Conservation (phyloP, 2,329 filamentous ascomycete genomes). For the Cladosporium sp. region DNA sequence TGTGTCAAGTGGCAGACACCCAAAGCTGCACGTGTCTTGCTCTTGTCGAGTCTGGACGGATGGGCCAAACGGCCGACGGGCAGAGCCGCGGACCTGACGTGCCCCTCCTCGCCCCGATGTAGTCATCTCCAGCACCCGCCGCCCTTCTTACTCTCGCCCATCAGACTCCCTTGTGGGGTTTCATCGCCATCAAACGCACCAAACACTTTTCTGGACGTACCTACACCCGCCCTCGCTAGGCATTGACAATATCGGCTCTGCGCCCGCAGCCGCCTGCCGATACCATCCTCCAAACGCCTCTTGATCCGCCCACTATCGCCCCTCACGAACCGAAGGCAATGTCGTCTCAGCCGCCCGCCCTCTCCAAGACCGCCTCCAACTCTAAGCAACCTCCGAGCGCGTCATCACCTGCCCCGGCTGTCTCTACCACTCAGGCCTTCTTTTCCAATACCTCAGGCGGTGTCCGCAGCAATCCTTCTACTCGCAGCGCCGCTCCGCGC, state of each 20-base stretch:
- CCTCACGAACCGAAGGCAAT: slow-evolving; percentile 22
- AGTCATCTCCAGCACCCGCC: slow-evolving; percentile 2
- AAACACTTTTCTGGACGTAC: background rate
- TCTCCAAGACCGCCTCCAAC: slow-evolving; percentile 17
- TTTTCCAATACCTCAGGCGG: slow-evolving; percentile 40
- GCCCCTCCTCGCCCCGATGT: background rate
- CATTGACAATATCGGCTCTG: slow-evolving; percentile 12
- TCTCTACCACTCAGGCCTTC: slow-evolving; percentile 38
- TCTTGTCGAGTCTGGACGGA: background rate
- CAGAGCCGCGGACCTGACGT: background rate
- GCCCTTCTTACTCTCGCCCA: slow-evolving; percentile 11
- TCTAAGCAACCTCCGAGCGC: slow-evolving; percentile 33
- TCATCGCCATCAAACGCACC: background rate
- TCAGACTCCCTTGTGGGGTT: slow-evolving; percentile 15
- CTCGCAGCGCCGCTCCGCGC: slow-evolving; percentile 48
- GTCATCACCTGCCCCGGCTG: slow-evolving; percentile 33
- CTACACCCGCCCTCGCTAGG: slow-evolving; percentile 8
- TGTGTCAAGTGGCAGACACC: background rate
- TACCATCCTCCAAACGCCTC: background rate
- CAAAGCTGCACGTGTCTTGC: background rate
- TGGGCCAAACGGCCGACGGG: too few species aligned
- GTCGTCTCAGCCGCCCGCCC: slow-evolving; percentile 37
- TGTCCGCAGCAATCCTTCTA: slow-evolving; percentile 31
- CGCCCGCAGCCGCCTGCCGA: slow-evolving; percentile 5
- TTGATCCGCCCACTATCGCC: background rate